Conservation (phyloP, 306 rosid genomes). For the Sesbania bispinosa region DNA sequence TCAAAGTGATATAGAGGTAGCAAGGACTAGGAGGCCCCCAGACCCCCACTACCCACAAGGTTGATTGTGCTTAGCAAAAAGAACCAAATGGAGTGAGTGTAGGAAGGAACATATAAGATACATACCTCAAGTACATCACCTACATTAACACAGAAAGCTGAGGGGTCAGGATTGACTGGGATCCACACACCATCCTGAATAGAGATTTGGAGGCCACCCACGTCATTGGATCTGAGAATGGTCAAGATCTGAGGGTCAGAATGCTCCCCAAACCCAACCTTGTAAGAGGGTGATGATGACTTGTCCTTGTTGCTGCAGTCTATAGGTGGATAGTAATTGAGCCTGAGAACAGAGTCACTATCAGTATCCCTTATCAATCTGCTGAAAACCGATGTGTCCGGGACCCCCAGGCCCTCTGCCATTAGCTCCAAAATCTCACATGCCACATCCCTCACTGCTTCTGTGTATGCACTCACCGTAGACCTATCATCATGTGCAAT, state of each 20-base stretch:
- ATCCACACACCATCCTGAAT: conserved; percentile 57
- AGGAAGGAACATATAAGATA: neutral
- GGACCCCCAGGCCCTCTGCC: conserved; percentile 65
- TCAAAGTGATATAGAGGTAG: too few relatives aligned
- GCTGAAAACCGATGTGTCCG: conserved; percentile 53
- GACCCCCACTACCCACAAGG: neutral
- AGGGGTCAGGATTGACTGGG: conserved; percentile 72
- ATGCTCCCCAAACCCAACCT: conserved; percentile 76
- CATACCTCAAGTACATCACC: conserved; percentile 74
- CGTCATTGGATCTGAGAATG: conserved; percentile 76
- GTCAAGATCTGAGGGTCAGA: conserved; percentile 91
- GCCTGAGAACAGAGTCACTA: conserved; percentile 66
- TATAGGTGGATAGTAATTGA: conserved; percentile 74
- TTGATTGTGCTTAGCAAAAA: conserved; percentile 6
- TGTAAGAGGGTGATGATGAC: conserved; percentile 31
- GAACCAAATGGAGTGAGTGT: neutral
- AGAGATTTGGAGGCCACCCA: conserved; percentile 72
- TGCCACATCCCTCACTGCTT: conserved; percentile 52
- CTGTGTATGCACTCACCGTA: conserved; percentile 44
- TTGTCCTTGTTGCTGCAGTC: conserved; percentile 3
- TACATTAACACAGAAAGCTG: conserved; percentile 68
- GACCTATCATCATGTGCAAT: conserved; percentile 38
- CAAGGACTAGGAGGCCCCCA: too few relatives aligned
- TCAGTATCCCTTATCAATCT: conserved; percentile 53
- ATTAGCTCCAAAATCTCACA: conserved; percentile 71